Conservation (phyloP, 202 grass and related monocot species). For the Zoysia matrella region DNA sequence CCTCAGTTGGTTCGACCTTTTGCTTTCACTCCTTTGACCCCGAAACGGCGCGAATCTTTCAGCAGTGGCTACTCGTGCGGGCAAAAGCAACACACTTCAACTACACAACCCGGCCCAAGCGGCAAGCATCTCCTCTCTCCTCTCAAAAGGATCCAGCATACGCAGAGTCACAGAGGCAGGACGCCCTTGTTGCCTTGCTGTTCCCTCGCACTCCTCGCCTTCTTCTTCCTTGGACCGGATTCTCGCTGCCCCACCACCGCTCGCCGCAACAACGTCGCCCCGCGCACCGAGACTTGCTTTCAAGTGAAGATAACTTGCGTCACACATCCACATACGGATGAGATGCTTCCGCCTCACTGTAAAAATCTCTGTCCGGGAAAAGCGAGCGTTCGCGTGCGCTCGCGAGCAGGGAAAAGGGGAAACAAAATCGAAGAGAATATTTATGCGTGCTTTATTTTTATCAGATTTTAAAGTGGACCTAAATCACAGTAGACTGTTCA, state of each 20-base stretch:
- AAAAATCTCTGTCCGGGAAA: neutral
- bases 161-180: constrained; percentile 9
- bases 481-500: no score
- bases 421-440: neutral
- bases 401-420: neutral
- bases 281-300: constrained; percentile 47
- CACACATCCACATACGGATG: neutral
- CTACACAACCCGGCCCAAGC: constrained; percentile 53
- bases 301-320: constrained; percentile 25
- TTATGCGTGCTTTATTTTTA: no score
- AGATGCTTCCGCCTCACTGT: neutral
- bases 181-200: constrained; percentile 53
- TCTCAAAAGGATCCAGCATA: constrained; percentile 14
- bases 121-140: neutral
- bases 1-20: constrained; percentile 58
- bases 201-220: constrained; percentile 60
- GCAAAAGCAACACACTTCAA: constrained; percentile 72
- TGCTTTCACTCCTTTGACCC: constrained; percentile 92
- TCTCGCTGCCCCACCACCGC: constrained; percentile 47
- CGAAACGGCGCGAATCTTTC: constrained; percentile 91
- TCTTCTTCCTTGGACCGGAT: constrained; percentile 41
- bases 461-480: no score
- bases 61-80: constrained; percentile 46
- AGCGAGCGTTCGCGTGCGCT: neutral
- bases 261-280: neutral